Conservation (phyloP, 2,329 filamentous ascomycete genomes). For the Parasarocladium wereldwijsianum region DNA sequence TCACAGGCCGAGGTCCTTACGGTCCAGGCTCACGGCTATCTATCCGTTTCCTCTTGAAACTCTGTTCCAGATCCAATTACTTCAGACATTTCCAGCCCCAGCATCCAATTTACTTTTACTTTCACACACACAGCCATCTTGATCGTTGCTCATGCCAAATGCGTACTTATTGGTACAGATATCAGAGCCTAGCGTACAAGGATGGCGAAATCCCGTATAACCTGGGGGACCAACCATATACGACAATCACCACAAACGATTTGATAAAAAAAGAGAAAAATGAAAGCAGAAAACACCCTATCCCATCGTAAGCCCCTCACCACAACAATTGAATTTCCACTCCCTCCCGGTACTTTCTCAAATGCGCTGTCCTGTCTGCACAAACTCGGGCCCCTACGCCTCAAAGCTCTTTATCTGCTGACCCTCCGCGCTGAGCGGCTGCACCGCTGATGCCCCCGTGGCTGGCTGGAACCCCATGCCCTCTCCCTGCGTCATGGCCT, state of each 20-base stretch:
- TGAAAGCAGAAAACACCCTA: not conserved
- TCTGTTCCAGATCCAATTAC: too few species aligned
- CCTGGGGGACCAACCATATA: too few species aligned
- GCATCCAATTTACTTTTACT: too few species aligned
- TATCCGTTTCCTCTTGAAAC: too few species aligned
- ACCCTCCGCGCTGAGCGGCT: conserved; percentile 39
- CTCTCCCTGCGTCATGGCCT: conserved; percentile 31
- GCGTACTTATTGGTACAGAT: too few species aligned
- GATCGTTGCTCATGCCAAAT: too few species aligned
- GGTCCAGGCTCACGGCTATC: too few species aligned
- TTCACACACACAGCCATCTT: too few species aligned
- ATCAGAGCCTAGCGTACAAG: too few species aligned
- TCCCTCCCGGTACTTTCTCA: conserved; percentile 1
- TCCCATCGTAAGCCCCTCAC: not conserved
- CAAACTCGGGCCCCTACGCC: conserved; percentile 29
- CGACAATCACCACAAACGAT: not conserved
- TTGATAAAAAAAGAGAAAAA: conserved; percentile 1
- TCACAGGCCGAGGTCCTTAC: too few species aligned
- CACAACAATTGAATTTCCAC: conserved; percentile 3
- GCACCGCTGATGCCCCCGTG: conserved; percentile 27
- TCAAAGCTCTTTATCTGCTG: conserved; percentile 45
- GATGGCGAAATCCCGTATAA: too few species aligned
- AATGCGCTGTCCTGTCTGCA: not conserved
- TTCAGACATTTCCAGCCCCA: too few species aligned
- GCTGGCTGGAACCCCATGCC: conserved; percentile 37